phyloP scores from a whole-genome alignment of 768 basidiomycete genomes.

The Phylloporus sp. region DNA sequence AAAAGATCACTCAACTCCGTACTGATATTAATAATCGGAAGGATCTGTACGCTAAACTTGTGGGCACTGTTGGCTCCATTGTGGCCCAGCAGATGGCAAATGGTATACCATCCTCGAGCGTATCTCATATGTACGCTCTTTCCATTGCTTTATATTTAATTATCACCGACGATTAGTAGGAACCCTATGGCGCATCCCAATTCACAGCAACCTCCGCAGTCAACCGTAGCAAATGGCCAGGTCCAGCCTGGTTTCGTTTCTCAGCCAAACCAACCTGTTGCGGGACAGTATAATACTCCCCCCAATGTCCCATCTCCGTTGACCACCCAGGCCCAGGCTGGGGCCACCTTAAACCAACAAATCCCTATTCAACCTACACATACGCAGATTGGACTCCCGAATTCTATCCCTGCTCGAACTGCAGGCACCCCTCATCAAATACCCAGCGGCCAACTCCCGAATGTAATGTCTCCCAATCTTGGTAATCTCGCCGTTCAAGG shows the following conservation, averaged over 20 bases:
- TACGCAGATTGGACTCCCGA: conserved; percentile 27
- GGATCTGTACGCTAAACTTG: conserved; percentile 38
- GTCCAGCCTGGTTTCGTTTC: conserved; percentile 20
- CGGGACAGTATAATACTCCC: conserved; percentile 20
- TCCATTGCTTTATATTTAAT: neutral
- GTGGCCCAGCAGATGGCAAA: conserved; percentile 25
- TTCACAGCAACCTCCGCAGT: conserved; percentile 19
- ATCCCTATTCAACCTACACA: conserved; percentile 32
- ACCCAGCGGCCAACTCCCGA: conserved; percentile 26
- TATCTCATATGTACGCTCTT: conserved; percentile 34
- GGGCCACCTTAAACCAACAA: conserved; percentile 25
- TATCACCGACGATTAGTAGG: conserved; percentile 15
- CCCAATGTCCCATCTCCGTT: conserved; percentile 17
- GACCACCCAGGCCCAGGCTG: conserved; percentile 18
- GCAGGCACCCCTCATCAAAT: conserved; percentile 38
- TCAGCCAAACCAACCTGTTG: conserved; percentile 13
- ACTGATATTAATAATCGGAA: conserved; percentile 30
- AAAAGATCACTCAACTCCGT: conserved; percentile 17
- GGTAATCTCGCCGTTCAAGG: conserved; percentile 22
- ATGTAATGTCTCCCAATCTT: conserved; percentile 33
- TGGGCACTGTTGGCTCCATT: conserved; percentile 25
- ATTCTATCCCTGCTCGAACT: conserved; percentile 36
- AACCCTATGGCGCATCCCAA: conserved; percentile 15
- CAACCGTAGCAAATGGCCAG: conserved; percentile 9
- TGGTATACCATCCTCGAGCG: conserved; percentile 19